phyloP scores from a whole-genome alignment of 495 filamentous ascomycete genomes.

The Tricharina praecox region DNA sequence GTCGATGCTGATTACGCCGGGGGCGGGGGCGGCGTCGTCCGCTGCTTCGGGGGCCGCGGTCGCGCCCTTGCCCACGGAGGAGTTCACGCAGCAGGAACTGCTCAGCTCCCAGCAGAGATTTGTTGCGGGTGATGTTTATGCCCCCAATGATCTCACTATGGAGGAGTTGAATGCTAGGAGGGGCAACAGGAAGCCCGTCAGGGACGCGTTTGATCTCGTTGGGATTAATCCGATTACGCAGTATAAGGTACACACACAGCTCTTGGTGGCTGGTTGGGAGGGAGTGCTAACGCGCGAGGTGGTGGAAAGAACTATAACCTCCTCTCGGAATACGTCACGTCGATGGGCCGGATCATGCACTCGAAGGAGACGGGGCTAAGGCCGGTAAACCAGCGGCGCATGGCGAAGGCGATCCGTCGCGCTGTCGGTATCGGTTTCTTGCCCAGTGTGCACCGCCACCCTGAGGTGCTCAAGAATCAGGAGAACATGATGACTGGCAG shows the following conservation, averaged over 20 bases:
- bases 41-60: neutral
- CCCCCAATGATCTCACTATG: conserved; percentile 69
- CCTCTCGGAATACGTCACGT: conserved; percentile 74
- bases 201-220: conserved; percentile 65
- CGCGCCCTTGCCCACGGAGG: neutral
- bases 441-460: conserved; percentile 82
- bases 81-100: conserved; percentile 8
- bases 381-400: conserved; percentile 75
- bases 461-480: conserved; percentile 48
- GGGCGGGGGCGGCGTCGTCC: neutral
- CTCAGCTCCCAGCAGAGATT: conserved; percentile 32
- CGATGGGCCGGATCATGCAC: conserved; percentile 71
- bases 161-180: conserved; percentile 57
- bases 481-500: conserved; percentile 1
- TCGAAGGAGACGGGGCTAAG: conserved; percentile 57
- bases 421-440: conserved; percentile 79
- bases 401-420: conserved; percentile 79
- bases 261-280: conserved; percentile 26
- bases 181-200: conserved; percentile 32
- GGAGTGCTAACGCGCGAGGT: conserved; percentile 4
- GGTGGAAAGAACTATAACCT: conserved; percentile 66
- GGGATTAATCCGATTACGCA: conserved; percentile 65
- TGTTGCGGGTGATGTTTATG: conserved; percentile 64
- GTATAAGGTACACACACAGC: no score
- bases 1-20: neutral